Percentiles rank a stretch among this genome's conserved stretches.
These are phyloP conservation scores for Penicillium verhagenii DNA, from an alignment of 495 filamentous ascomycete genomes.

Conservation along the genomic window DNA sequence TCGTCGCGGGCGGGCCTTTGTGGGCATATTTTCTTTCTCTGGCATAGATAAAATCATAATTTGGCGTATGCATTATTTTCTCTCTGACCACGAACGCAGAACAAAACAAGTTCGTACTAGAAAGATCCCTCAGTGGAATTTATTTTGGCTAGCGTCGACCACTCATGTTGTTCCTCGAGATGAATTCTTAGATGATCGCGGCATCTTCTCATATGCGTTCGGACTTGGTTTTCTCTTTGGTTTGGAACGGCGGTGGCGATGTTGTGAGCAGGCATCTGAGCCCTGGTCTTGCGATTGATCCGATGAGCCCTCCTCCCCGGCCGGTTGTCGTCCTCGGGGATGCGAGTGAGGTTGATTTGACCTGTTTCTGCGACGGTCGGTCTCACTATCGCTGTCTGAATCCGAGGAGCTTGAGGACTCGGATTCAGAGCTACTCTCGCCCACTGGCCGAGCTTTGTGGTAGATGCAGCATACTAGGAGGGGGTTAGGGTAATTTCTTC, in stretches of 20 bases:
- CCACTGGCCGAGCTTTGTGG: slow-evolving; percentile 76
- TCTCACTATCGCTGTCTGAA: slow-evolving; percentile 56
- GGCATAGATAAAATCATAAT: neutral
- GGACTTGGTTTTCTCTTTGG: slow-evolving; percentile 66
- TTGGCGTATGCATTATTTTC: neutral
- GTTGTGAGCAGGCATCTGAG: slow-evolving; percentile 19
- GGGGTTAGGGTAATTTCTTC: neutral
- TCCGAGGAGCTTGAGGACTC: slow-evolving; percentile 63
- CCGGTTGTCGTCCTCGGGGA: slow-evolving; percentile 11
- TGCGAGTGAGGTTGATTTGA: slow-evolving; percentile 18
- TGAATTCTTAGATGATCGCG: slow-evolving; percentile 47
- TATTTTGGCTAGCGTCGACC: neutral
- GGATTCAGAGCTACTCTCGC: slow-evolving; percentile 81
- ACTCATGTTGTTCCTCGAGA: neutral
- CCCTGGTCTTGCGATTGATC: slow-evolving; percentile 23
- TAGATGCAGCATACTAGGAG: slow-evolving; percentile 94
- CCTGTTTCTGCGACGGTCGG: slow-evolving; percentile 27
- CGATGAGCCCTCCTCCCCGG: slow-evolving; percentile 1
- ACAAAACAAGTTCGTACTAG: neutral
- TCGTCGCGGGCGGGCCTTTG: neutral
- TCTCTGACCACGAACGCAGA: neutral
- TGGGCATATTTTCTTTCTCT: neutral
- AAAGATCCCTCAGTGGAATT: neutral
- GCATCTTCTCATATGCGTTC: slow-evolving; percentile 95
- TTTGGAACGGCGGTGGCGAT: slow-evolving; percentile 30